These are phyloP conservation scores for Podospora fimiseda DNA, from an alignment of 495 filamentous ascomycete genomes.

Conservation along the genomic window DNA sequence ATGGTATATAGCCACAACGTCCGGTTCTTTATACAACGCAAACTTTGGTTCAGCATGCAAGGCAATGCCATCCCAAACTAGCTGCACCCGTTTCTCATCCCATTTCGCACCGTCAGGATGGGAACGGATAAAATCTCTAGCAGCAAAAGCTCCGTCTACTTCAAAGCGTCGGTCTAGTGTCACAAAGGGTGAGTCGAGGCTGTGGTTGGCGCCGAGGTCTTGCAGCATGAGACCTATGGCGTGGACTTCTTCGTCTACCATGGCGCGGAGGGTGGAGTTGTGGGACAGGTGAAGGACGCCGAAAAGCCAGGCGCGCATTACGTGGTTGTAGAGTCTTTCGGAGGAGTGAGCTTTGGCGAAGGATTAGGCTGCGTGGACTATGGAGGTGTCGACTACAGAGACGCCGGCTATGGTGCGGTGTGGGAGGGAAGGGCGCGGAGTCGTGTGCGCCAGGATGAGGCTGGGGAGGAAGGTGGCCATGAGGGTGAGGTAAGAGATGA, in stretches of 20 bases:
- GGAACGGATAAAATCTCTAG: constrained; percentile 6
- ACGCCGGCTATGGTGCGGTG: constrained; percentile 18
- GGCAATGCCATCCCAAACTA: constrained; percentile 22
- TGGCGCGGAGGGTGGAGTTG: constrained; percentile 22
- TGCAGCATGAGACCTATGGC: constrained; percentile 29
- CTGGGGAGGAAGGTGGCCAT: neutral
- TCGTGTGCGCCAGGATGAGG: neutral
- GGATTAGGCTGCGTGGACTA: constrained; percentile 32
- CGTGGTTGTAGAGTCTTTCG: constrained; percentile 37
- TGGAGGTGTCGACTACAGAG: constrained; percentile 37
- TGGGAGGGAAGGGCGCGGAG: neutral
- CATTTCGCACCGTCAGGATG: constrained; percentile 7
- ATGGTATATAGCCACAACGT: constrained; percentile 12
- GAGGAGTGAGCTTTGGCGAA: constrained; percentile 32
- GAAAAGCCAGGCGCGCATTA: constrained; percentile 38
- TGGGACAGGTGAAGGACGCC: constrained; percentile 27
- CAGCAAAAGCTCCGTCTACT: constrained; percentile 23
- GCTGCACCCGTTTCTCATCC: constrained; percentile 13
- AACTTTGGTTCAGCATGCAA: constrained; percentile 14
- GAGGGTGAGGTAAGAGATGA: neutral
- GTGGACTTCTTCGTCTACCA: constrained; percentile 30
- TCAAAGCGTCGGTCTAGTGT: constrained; percentile 33
- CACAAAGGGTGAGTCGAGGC: constrained; percentile 21
- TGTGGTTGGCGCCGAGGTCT: constrained; percentile 25
- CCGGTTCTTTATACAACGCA: constrained; percentile 18